Conservation (phyloP, 345 rosid genomes). For the Atalantia buxifolia region DNA sequence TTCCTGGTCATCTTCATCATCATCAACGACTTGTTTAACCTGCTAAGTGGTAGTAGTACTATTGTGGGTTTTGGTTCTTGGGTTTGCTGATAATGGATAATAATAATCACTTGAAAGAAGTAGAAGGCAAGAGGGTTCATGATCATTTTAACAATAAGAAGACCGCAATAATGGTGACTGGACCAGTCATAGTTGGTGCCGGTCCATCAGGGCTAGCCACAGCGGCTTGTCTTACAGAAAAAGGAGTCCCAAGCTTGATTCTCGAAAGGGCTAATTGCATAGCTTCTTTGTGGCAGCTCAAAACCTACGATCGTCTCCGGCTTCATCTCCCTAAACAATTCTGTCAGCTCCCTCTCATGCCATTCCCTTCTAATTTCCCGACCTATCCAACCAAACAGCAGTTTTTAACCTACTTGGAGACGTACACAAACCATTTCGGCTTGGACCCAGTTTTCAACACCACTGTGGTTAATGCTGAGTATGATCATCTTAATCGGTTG, state of each 20-base stretch:
- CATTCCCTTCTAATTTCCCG: slow-evolving; percentile 63
- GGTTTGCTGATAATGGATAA: neutral
- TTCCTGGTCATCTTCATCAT: neutral
- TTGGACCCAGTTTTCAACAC: slow-evolving; percentile 48
- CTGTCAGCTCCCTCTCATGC: slow-evolving; percentile 70
- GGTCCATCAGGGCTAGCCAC: slow-evolving; percentile 82
- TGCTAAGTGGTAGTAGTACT: too few relatives aligned
- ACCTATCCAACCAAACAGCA: slow-evolving; percentile 78
- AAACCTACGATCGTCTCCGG: slow-evolving; percentile 84
- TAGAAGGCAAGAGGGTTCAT: slow-evolving; percentile 49
- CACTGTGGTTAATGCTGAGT: slow-evolving; percentile 53
- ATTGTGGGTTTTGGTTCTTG: neutral
- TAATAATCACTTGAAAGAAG: slow-evolving; percentile 47
- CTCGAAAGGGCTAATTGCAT: slow-evolving; percentile 65
- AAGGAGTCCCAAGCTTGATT: slow-evolving; percentile 53
- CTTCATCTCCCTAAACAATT: slow-evolving; percentile 87
- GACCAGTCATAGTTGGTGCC: slow-evolving; percentile 76
- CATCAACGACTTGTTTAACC: neutral
- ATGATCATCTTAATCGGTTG: slow-evolving; percentile 35
- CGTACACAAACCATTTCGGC: slow-evolving; percentile 38
- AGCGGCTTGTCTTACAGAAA: slow-evolving; percentile 65
- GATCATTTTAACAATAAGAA: slow-evolving; percentile 28
- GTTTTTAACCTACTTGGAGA: slow-evolving; percentile 56
- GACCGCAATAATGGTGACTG: slow-evolving; percentile 27
- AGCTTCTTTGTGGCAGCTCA: slow-evolving; percentile 76